A percentile compares a stretch with the other conserved stretches of the same genome.
phyloP scores from a whole-genome alignment of 345 rosid species.

The Salix viminalis region DNA sequence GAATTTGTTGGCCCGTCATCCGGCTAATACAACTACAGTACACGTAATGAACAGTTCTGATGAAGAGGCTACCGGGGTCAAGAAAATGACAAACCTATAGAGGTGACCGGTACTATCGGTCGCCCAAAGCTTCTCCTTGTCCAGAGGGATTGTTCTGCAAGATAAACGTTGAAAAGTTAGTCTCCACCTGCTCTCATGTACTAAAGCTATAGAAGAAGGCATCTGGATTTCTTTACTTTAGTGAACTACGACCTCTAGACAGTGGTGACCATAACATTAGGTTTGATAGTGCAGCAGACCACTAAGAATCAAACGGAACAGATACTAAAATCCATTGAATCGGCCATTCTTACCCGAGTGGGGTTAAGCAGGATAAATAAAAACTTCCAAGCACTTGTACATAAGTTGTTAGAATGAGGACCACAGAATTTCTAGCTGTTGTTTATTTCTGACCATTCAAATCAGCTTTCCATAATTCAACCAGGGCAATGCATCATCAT shows the following conservation, averaged over 20 bases:
- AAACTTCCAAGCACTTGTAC: background rate
- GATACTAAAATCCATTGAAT: background rate
- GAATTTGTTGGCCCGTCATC: background rate
- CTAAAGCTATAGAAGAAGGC: background rate
- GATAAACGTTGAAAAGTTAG: background rate
- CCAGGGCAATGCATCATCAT: background rate
- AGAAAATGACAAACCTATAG: constrained; percentile 24
- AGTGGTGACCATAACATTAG: background rate
- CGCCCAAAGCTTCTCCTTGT: constrained; percentile 20
- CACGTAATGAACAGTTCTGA: constrained; percentile 5
- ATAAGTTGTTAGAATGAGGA: background rate
- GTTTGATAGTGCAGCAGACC: background rate
- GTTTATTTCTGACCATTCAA: background rate
- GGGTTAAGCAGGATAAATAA: background rate
- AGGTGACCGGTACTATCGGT: background rate
- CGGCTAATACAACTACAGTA: background rate
- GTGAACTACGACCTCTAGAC: background rate
- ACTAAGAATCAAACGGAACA: background rate
- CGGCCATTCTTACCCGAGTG: background rate
- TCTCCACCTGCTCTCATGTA: background rate
- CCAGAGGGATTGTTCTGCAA: constrained; percentile 25
- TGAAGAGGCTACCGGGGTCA: constrained; percentile 3
- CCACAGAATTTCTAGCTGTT: background rate
- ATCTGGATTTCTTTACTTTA: background rate
- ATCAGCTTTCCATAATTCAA: too few species aligned